Conservation (phyloP, 78 protist species). For the Guillardia theta region DNA sequence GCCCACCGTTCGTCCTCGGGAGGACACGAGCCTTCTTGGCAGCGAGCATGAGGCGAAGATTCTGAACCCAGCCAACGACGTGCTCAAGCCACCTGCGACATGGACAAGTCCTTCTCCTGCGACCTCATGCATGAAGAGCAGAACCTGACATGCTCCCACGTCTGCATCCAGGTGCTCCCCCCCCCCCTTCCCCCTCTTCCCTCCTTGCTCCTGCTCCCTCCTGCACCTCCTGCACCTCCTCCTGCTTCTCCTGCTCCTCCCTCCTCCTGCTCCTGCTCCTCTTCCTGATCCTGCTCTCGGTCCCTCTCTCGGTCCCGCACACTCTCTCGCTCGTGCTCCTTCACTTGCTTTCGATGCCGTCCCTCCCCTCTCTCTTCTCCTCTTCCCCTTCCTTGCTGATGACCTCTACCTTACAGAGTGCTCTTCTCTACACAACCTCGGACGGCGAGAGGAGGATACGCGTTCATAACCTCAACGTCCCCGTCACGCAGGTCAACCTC, state of each 20-base stretch:
- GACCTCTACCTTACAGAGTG: too few species aligned
- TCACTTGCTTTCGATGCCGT: not conserved
- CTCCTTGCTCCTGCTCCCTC: not conserved
- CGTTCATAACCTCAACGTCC: slow-evolving; percentile 29
- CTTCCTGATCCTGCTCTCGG: not conserved
- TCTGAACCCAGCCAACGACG: not conserved
- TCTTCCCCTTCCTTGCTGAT: not conserved
- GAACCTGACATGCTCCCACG: not conserved
- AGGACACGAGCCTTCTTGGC: not conserved
- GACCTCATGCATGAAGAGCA: slow-evolving; percentile 29
- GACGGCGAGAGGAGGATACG: slow-evolving; percentile 37
- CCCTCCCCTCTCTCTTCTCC: not conserved
- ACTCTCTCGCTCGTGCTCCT: not conserved
- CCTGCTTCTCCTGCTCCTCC: not conserved
- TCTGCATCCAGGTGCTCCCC: not conserved
- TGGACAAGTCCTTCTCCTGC: not conserved
- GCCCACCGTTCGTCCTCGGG: not conserved
- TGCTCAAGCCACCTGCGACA: not conserved
- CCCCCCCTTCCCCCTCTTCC: not conserved
- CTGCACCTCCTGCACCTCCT: not conserved
- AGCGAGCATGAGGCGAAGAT: slow-evolving; percentile 3
- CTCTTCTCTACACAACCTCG: slow-evolving; percentile 13
- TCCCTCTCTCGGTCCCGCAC: not conserved
- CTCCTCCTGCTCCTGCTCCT: not conserved
- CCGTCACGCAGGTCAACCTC: not conserved